phyloP scores from a whole-genome alignment of 1,284 basidiomycete genomes.

The Athelia psychrophila region DNA sequence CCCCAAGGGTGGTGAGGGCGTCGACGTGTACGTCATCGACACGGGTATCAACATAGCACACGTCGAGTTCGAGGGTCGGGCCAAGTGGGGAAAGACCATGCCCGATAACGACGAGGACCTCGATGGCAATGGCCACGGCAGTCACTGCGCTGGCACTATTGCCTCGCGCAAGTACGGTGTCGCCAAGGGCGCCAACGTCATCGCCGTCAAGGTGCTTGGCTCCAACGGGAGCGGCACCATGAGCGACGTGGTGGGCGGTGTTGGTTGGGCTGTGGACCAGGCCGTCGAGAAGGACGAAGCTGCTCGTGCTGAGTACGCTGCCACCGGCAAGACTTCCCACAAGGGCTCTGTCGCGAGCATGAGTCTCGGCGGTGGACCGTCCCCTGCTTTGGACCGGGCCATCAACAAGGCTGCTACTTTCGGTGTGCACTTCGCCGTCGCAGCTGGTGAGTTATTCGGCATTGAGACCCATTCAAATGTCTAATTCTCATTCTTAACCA shows the following conservation, averaged over 20 bases:
- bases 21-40: conserved; percentile 83
- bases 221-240: conserved; percentile 93
- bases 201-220: conserved; percentile 97
- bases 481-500: conserved; percentile 19
- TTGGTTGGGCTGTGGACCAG: conserved; percentile 76
- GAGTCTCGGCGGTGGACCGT: conserved; percentile 96
- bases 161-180: conserved; percentile 86
- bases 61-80: conserved; percentile 86
- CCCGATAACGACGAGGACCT: conserved; percentile 74
- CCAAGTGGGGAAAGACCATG: conserved; percentile 82
- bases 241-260: conserved; percentile 91
- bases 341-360: conserved; percentile 98
- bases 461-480: neutral
- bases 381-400: conserved; percentile 80
- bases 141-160: conserved; percentile 86
- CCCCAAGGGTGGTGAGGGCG: conserved; percentile 79
- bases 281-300: conserved; percentile 57
- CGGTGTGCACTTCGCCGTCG: conserved; percentile 94
- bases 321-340: conserved; percentile 69
- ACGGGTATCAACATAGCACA: conserved; percentile 91
- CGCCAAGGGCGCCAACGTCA: conserved; percentile 89
- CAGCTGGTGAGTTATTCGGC: conserved; percentile 68
- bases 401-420: conserved; percentile 83
- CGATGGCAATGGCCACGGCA: conserved; percentile 73
- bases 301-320: conserved; percentile 61